A percentile compares a stretch with the other conserved stretches of the same genome.
phyloP scores from a whole-genome alignment of 2,329 filamentous ascomycete species.

The Curvularia eragrostidis region DNA sequence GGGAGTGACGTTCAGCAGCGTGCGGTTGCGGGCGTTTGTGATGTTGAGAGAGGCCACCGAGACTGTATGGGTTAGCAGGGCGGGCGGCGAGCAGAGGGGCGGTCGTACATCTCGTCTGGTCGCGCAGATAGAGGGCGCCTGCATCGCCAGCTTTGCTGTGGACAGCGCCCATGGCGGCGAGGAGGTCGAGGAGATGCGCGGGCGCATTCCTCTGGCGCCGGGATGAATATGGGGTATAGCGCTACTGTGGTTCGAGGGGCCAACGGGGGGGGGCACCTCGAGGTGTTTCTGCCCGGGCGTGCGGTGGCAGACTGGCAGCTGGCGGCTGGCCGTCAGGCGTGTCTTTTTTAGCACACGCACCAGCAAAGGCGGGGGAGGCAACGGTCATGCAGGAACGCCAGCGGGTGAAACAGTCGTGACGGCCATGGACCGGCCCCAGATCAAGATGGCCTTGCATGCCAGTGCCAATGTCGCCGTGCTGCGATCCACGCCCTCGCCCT shows the following conservation, averaged over 20 bases:
- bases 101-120: slow-evolving; percentile 84
- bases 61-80: slow-evolving; percentile 62
- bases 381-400: slow-evolving; percentile 6
- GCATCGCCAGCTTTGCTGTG: slow-evolving; percentile 84
- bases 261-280: slow-evolving; percentile 18
- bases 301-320: neutral
- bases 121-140: slow-evolving; percentile 79
- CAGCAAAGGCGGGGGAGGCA: neutral
- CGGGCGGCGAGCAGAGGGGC: neutral
- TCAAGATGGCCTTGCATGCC: neutral
- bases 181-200: slow-evolving; percentile 32
- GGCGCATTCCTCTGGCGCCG: slow-evolving; percentile 35
- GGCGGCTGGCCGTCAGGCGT: neutral
- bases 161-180: slow-evolving; percentile 80
- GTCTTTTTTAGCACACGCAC: neutral
- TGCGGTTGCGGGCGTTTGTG: slow-evolving; percentile 78
- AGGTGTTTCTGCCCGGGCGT: slow-evolving; percentile 4
- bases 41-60: slow-evolving; percentile 84
- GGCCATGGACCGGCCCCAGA: neutral
- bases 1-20: slow-evolving; percentile 77
- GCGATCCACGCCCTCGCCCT: neutral
- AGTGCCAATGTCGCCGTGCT: neutral
- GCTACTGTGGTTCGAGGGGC: slow-evolving; percentile 32
- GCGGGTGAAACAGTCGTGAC: slow-evolving; percentile 17
- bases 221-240: slow-evolving; percentile 43